These are phyloP conservation scores for Hansfordia pulvinata DNA, from an alignment of 2,329 filamentous ascomycete genomes.

Conservation along the genomic window DNA sequence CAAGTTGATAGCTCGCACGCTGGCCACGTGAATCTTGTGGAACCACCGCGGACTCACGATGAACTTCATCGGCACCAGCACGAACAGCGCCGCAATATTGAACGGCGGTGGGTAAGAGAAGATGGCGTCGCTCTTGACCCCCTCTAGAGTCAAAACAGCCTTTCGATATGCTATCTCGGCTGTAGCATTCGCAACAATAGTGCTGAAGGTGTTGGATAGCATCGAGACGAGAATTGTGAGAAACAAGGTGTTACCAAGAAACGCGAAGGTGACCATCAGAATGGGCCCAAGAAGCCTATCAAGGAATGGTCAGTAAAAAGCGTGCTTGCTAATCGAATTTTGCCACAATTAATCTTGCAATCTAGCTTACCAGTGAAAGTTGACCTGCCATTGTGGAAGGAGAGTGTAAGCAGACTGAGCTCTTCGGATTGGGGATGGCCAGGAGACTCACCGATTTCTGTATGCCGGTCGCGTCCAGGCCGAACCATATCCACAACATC, in stretches of 20 bases:
- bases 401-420: no score
- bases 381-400: no score
- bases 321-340: no score
- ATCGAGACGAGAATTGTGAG: constrained; percentile 83
- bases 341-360: no score
- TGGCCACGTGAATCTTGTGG: constrained; percentile 75
- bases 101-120: constrained; percentile 76
- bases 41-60: constrained; percentile 74
- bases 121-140: constrained; percentile 72
- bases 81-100: constrained; percentile 63
- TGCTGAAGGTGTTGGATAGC: constrained; percentile 72
- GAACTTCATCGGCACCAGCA: constrained; percentile 67
- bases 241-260: constrained; percentile 77
- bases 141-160: constrained; percentile 71
- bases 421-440: no score
- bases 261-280: constrained; percentile 73
- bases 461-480: constrained; percentile 59
- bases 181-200: constrained; percentile 61
- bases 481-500: constrained; percentile 93
- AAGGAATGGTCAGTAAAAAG: no score
- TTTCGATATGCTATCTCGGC: constrained; percentile 77
- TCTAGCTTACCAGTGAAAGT: constrained; percentile 75
- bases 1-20: constrained; percentile 60
- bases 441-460: constrained; percentile 33
- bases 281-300: constrained; percentile 65